A percentile compares a stretch with the other conserved stretches of the same genome.
phyloP scores from a whole-genome alignment of 2,329 filamentous ascomycete genomes.

The Pyricularia pennisetigena region DNA sequence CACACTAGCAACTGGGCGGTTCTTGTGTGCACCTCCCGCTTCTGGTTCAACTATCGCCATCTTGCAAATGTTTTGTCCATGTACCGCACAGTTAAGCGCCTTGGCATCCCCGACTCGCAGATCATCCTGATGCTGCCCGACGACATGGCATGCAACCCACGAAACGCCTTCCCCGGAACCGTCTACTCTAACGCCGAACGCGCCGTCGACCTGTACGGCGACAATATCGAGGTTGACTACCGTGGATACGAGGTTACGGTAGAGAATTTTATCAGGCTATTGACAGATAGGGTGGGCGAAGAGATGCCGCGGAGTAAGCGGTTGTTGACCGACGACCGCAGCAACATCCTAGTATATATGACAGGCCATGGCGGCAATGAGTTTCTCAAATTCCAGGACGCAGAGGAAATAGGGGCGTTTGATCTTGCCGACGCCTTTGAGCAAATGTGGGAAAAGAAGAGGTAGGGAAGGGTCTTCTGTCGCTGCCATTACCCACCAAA shows the following conservation, averaged over 20 bases:
- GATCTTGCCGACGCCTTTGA: constrained; percentile 95
- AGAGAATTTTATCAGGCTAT: constrained; percentile 91
- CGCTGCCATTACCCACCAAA: background rate
- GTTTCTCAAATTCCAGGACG: constrained; percentile 97
- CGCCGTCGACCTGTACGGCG: constrained; percentile 89
- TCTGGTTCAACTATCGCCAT: constrained; percentile 99
- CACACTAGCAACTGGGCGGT: constrained; percentile 99
- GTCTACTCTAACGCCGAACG: constrained; percentile 98
- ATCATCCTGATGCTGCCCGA: constrained; percentile 99
- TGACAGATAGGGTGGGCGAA: constrained; percentile 89
- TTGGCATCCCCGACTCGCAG: constrained; percentile 95
- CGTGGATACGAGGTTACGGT: constrained; percentile 97
- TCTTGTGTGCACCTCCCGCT: constrained; percentile 94
- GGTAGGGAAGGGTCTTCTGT: constrained; percentile 31
- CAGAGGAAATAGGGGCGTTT: constrained; percentile 93
- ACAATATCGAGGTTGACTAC: constrained; percentile 99
- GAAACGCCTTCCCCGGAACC: constrained; percentile 93
- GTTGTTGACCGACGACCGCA: constrained; percentile 85
- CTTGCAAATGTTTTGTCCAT: constrained; percentile 95
- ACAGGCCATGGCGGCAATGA: constrained; percentile 96
- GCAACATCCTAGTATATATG: constrained; percentile 98
- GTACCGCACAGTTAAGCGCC: constrained; percentile 94
- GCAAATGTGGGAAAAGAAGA: constrained; percentile 99
- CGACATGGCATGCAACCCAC: constrained; percentile 98
- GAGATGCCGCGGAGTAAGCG: constrained; percentile 94